Percentiles rank a stretch among this genome's conserved stretches.
Evolutionary conservation across 495 filamentous ascomycete genomes (phyloP).

Genomic region (Neohortaea acidophila): DNA sequence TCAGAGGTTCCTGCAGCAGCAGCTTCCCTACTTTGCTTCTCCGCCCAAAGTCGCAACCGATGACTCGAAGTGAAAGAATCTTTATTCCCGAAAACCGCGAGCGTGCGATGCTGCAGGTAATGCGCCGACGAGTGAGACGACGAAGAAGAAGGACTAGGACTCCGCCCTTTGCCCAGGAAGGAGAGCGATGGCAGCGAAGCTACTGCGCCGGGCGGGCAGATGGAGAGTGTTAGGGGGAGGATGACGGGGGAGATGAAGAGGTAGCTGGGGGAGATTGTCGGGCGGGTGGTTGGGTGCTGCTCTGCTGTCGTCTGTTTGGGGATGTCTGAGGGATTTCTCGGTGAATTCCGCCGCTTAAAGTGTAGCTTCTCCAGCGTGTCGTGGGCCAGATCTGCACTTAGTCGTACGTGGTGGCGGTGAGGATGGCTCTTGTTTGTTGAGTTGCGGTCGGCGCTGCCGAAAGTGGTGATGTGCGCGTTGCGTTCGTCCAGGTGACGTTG

Average conservation of each 20-base stretch:
- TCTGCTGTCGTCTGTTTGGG: too few species aligned
- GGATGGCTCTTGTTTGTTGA: too few species aligned
- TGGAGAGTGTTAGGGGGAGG: constrained; percentile 44
- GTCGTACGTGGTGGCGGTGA: too few species aligned
- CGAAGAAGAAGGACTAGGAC: not conserved
- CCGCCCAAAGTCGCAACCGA: constrained; percentile 57
- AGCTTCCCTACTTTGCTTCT: constrained; percentile 33
- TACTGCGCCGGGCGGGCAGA: constrained; percentile 29
- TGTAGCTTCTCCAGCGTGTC: too few species aligned
- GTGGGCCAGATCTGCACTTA: too few species aligned
- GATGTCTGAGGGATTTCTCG: too few species aligned
- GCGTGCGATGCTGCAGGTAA: constrained; percentile 40
- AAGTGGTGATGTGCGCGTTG: constrained; percentile 21
- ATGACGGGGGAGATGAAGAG: constrained; percentile 70
- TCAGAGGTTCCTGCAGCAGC: constrained; percentile 20
- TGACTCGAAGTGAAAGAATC: constrained; percentile 60
- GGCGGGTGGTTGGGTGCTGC: too few species aligned
- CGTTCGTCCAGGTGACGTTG: constrained; percentile 29
- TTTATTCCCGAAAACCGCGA: constrained; percentile 64
- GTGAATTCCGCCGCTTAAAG: too few species aligned
- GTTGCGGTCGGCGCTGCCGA: too few species aligned
- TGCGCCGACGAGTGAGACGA: not conserved
- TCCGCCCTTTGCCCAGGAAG: not conserved
- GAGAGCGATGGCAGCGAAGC: not conserved
- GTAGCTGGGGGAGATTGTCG: constrained; percentile 38